Percentiles rank a stretch among this genome's conserved stretches.
Evolutionary conservation across 305 asterid genomes (phyloP).

Genomic region (Solanum hybrid): DNA sequence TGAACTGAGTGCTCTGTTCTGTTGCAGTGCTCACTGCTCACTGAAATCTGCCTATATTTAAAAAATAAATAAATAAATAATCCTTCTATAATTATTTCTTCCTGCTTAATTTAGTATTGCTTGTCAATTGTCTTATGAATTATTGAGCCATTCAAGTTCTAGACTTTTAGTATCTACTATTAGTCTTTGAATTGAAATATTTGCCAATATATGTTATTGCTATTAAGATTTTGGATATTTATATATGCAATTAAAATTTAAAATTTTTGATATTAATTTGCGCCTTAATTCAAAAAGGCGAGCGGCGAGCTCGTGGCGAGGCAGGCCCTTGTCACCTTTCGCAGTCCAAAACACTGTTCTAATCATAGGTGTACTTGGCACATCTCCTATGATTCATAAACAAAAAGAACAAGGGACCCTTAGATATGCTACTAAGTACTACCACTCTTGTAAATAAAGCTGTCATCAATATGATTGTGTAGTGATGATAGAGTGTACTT

Average conservation of each 20-base stretch:
- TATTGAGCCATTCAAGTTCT: background rate
- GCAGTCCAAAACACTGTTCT: background rate
- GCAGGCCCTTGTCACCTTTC: background rate
- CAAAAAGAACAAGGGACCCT: background rate
- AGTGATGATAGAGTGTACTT: background rate
- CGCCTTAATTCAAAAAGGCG: background rate
- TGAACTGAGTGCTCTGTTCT: background rate
- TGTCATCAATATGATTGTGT: background rate
- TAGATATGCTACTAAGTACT: background rate
- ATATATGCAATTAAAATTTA: background rate
- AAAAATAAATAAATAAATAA: no score
- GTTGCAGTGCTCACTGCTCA: background rate
- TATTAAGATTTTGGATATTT: background rate
- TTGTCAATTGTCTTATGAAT: background rate
- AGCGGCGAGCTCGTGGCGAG: background rate
- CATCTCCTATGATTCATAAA: background rate
- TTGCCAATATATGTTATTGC: background rate
- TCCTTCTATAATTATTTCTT: background rate
- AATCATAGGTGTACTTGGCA: background rate
- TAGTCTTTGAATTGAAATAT: background rate
- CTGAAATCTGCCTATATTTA: background rate
- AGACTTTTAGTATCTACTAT: background rate
- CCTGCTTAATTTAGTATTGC: background rate
- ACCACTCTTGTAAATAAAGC: background rate
- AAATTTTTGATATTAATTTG: no score